Base-by-base conservation (phyloP, 2,329 filamentous ascomycete genomes). In the Epichloe festucae region DNA sequence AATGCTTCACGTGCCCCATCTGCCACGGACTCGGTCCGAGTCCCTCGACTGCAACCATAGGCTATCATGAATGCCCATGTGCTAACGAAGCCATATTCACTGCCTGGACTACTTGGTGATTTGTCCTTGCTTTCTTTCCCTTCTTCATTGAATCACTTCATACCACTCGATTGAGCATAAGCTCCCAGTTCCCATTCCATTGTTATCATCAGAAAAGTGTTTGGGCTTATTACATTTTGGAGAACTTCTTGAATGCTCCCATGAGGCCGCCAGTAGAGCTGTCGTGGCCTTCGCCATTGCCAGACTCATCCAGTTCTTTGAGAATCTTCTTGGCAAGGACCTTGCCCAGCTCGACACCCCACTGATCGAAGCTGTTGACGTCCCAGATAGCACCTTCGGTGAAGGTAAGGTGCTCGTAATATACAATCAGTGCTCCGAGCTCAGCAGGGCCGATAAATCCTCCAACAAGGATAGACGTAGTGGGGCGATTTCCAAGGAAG, bases 281-380 rank as follows among this genome's bases (percentile, higher is more conserved):
- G 68, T 98, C 93, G 71, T 98, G 93, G 53, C 78, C 79, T 53
- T 74, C 73, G 51, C 82, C 82, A 60, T 79, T 81, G 55, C 81
- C 87, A n/a, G 78, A 70, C 65, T 84, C 78, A 58, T 96, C 89
- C 53, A 98, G 78, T 77, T 98, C 93, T 63, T 71, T 70, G 61
- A 88, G 84, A 57, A 90, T 89, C 74, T 89, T 90, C 83, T 91
- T 97, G 55, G 93, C 93, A 59, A 98, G 75, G 41, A 85, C 83
- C 84, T 98, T 98, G 69, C 93, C 93, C 56, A 98, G 76, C 78
- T 98, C 93, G 44, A 98, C 93, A 73, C 93, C 93, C 93, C 93
- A 98, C 77, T 98, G 93, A 74, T 98, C 93, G 67, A 97, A 98
- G 65, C 85, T 89, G 81, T 98, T 98, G 77, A 98, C 95, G 74